A percentile compares a stretch with the other conserved stretches of the same genome.
phyloP scores from a whole-genome alignment of 2,329 filamentous ascomycete species.

The Westerdykella aurantiaca region DNA sequence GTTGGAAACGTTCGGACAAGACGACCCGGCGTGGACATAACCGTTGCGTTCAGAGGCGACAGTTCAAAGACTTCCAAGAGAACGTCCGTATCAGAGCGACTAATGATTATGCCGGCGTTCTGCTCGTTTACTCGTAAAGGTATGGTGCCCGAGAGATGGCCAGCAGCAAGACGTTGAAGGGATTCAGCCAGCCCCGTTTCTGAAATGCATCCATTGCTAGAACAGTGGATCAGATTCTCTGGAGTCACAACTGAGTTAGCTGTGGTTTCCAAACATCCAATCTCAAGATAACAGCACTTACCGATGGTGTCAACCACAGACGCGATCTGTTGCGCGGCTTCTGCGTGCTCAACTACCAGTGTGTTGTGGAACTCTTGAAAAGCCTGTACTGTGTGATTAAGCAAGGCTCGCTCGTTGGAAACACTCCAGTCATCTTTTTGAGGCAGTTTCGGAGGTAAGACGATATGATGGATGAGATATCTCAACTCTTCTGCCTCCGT shows the following conservation, averaged over 20 bases:
- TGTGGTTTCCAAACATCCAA: too few species aligned
- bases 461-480: conserved; percentile 45
- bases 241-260: too few species aligned
- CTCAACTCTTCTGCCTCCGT: too few species aligned
- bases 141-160: conserved; percentile 12
- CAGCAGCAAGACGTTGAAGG: conserved; percentile 1
- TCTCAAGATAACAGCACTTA: too few species aligned
- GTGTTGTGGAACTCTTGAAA: conserved; percentile 6
- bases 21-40: conserved; percentile 37
- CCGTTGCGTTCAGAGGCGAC: conserved; percentile 36
- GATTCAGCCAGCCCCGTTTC: background rate
- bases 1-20: conserved; percentile 45
- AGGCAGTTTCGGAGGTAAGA: conserved; percentile 47
- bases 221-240: conserved; percentile 8
- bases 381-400: conserved; percentile 8
- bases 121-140: conserved; percentile 42
- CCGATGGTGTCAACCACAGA: conserved; percentile 9
- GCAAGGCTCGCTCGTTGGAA: conserved; percentile 9
- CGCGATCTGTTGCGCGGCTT: conserved; percentile 1
- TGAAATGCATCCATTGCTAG: conserved; percentile 2
- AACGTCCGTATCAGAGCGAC: conserved; percentile 13
- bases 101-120: conserved; percentile 45
- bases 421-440: conserved; percentile 27
- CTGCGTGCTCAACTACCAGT: background rate
- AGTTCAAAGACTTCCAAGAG: conserved; percentile 46